Conservation (phyloP, 2,329 filamentous ascomycete genomes). For the Diaporthe citriasiana region DNA sequence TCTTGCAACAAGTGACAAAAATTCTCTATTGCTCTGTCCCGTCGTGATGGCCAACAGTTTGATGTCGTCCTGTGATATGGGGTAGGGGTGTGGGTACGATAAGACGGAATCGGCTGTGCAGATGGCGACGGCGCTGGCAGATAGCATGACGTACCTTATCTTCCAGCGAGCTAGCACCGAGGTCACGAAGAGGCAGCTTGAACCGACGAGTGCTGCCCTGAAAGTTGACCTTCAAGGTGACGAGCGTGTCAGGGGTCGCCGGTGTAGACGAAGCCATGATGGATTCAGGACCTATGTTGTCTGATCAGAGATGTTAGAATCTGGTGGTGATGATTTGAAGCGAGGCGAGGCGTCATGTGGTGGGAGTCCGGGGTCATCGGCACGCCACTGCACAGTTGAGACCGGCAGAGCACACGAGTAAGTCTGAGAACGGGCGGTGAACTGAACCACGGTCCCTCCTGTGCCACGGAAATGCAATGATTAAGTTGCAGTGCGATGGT, state of each 20-base stretch:
- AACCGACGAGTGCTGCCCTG: constrained; percentile 84
- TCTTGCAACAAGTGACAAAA: not conserved
- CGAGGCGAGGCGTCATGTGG: not conserved
- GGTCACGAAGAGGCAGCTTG: constrained; percentile 90
- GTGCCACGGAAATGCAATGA: not conserved
- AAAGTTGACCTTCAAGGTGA: constrained; percentile 88
- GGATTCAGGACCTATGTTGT: constrained; percentile 34
- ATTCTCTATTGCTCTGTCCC: not conserved
- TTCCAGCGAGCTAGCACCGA: constrained; percentile 80
- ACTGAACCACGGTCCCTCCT: not conserved
- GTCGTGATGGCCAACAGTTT: not conserved
- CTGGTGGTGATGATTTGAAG: not conserved
- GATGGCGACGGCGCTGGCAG: constrained; percentile 27
- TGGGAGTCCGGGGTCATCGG: not conserved
- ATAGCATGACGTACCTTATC: constrained; percentile 78
- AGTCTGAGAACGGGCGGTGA: constrained; percentile 19
- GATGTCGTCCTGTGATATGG: not conserved
- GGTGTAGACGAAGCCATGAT: constrained; percentile 55
- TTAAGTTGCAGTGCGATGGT: not conserved
- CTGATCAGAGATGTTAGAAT: constrained; percentile 8
- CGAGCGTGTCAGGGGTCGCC: constrained; percentile 74
- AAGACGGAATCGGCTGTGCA: constrained; percentile 32
- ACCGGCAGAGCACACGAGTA: constrained; percentile 28
- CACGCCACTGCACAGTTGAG: not conserved
- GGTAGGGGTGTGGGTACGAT: constrained; percentile 20